A percentile compares a stretch with the other conserved stretches of the same genome.
These are phyloP conservation scores for Nicotiana attenuata DNA, from an alignment of 257 asterid genomes.

Conservation along the genomic window DNA sequence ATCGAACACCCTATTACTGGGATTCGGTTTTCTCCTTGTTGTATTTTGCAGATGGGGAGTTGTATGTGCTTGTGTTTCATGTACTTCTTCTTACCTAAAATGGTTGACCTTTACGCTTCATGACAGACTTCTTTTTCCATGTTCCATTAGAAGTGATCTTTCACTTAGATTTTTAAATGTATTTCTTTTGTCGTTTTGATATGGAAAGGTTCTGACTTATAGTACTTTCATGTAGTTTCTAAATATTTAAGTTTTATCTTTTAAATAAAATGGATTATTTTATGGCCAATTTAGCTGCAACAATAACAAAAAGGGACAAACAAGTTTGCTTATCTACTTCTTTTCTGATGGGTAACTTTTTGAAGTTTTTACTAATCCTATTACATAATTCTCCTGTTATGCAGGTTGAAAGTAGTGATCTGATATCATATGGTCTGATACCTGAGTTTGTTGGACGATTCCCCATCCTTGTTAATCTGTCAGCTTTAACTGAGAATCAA, in stretches of 20 bases:
- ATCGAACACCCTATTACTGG: background rate
- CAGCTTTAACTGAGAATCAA: slow-evolving; percentile 95
- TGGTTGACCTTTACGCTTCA: background rate
- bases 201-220: background rate
- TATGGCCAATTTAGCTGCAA: background rate
- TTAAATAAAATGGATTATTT: background rate
- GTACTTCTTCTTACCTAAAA: background rate
- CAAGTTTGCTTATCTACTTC: background rate
- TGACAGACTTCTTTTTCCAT: background rate
- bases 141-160: background rate
- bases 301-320: background rate
- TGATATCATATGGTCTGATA: slow-evolving; percentile 91
- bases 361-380: background rate
- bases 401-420: slow-evolving; percentile 98
- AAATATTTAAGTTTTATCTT: background rate
- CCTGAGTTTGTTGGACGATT: slow-evolving; percentile 99
- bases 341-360: background rate
- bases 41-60: background rate
- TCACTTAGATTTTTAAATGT: background rate
- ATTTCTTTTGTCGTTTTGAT: background rate
- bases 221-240: background rate
- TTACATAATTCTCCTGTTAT: slow-evolving; percentile 6
- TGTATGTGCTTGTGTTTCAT: background rate
- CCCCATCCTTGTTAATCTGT: slow-evolving; percentile 87
- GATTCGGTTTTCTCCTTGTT: background rate